These are phyloP conservation scores for Saccharomyces eubayanus DNA, from an alignment of 805 yeast genomes.

Conservation along the genomic window DNA sequence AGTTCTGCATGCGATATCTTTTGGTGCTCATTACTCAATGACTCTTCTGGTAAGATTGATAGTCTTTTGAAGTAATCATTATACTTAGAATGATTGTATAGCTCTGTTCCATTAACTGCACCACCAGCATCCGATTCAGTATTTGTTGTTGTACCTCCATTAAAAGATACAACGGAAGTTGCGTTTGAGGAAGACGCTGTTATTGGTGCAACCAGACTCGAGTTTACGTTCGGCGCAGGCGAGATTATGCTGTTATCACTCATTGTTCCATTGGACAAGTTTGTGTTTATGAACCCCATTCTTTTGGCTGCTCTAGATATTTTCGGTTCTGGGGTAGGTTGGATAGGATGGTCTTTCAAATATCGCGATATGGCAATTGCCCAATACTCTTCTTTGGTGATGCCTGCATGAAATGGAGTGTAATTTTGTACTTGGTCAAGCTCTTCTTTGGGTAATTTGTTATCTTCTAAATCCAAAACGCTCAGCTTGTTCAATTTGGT, in stretches of 20 bases:
- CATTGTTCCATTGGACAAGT: constrained; percentile 10
- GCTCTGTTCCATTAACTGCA: constrained; percentile 7
- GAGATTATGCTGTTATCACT: constrained; percentile 2
- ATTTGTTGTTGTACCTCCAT: background rate
- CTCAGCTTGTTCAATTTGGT: constrained; percentile 44
- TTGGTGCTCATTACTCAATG: constrained; percentile 16
- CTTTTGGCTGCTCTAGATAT: constrained; percentile 59
- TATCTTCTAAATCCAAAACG: constrained; percentile 52
- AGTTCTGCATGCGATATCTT: constrained; percentile 27
- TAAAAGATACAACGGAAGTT: background rate
- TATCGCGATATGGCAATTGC: constrained; percentile 25
- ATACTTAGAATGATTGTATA: constrained; percentile 35
- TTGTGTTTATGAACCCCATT: constrained; percentile 53
- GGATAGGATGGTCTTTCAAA: constrained; percentile 13
- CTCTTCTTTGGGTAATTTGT: constrained; percentile 48
- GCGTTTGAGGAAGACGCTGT: constrained; percentile 1
- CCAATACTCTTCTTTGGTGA: constrained; percentile 35
- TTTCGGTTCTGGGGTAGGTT: constrained; percentile 13
- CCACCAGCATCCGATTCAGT: background rate
- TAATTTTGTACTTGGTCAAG: constrained; percentile 33
- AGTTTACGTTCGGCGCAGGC: constrained; percentile 6
- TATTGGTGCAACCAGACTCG: constrained; percentile 1
- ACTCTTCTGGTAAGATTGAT: constrained; percentile 52
- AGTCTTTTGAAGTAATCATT: constrained; percentile 59
- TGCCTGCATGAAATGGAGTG: constrained; percentile 31